Base-by-base conservation (phyloP, 164 flowering plant species). In the Macadamia tetraphylla region DNA sequence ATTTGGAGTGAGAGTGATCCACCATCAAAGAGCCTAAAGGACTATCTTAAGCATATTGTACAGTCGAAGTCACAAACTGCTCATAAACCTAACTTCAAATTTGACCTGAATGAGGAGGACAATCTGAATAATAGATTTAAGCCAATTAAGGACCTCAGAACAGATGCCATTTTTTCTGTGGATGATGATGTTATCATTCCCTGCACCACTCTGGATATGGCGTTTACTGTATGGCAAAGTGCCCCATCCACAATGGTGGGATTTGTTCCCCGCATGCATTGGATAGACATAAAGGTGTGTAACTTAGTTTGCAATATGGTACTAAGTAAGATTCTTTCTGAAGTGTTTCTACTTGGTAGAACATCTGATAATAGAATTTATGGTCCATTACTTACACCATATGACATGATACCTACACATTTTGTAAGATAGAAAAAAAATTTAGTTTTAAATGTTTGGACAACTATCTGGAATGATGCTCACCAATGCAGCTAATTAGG, bases 181-280 rank as follows among this genome's bases (percentile, higher is more conserved):
- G 86, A 83, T 73, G 88, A 85, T 77, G 85, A 81, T 72, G 85
- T 85, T 13, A 70, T 81, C 70, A 83, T 85, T 65, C 83, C 82
- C 1, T 85, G 88, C 71, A 18, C 58, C 35, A 76, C 81, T 40
- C 66, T 85, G 60, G 82, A 83, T 67, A 80, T 81, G 77, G 85
- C 88, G 58, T 85, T 83, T 70, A 59, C 77, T 2, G 81, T 79
- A 11, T 85, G 88, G 88, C 78, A 83, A 72, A 77, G 74, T 74
- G 81, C 86, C 65, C 77, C 88, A n/a, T 73, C 67, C 12, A 66
- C 81, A 65, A 83, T 85, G 86, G 85, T 83, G 18, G 87, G 87
- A 52, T 79, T 83, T 74, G 82, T 81, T 73, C 87, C 84, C 32
- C 84, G 83, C 13, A 79, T 79, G 81, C 87, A 81, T 71, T 81